These are phyloP conservation scores for Sugiyamaella smithiae DNA, from an alignment of 805 yeast genomes.

Conservation along the genomic window DNA sequence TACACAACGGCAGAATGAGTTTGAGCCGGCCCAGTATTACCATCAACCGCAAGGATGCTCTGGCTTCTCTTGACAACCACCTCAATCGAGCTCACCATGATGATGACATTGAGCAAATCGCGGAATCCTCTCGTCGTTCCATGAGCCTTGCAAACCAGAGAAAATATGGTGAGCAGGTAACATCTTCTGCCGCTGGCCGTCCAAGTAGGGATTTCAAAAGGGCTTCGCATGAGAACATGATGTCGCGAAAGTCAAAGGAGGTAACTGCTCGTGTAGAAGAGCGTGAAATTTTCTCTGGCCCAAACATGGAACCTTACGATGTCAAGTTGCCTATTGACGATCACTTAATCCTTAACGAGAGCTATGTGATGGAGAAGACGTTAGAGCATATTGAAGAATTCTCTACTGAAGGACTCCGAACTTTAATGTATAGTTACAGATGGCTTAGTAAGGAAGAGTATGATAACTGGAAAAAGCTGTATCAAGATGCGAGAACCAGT, in stretches of 20 bases:
- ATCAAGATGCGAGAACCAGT: slow-evolving; percentile 74
- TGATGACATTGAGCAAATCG: slow-evolving; percentile 29
- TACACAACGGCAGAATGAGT: slow-evolving; percentile 28
- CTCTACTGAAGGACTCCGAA: slow-evolving; percentile 91
- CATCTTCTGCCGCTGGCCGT: slow-evolving; percentile 2
- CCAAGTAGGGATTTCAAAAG: slow-evolving; percentile 4
- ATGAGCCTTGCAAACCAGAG: slow-evolving; percentile 27
- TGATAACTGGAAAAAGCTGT: slow-evolving; percentile 62
- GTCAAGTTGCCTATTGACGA: slow-evolving; percentile 42
- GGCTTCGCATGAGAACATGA: background rate
- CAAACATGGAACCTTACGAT: slow-evolving; percentile 6
- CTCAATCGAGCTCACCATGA: slow-evolving; percentile 27
- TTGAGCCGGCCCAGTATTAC: slow-evolving; percentile 28
- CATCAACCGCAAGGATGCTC: slow-evolving; percentile 27
- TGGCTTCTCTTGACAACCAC: slow-evolving; percentile 29
- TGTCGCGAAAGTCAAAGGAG: slow-evolving; percentile 7
- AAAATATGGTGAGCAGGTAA: slow-evolving; percentile 24
- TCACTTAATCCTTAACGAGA: slow-evolving; percentile 62
- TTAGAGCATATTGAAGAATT: slow-evolving; percentile 89
- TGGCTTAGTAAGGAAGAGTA: slow-evolving; percentile 64
- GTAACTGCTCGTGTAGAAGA: slow-evolving; percentile 10
- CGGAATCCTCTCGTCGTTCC: slow-evolving; percentile 28
- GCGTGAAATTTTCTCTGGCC: background rate
- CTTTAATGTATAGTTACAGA: slow-evolving; percentile 76
- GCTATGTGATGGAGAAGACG: slow-evolving; percentile 75